These are phyloP conservation scores for Huntiella savannae DNA, from an alignment of 2,329 filamentous ascomycete species.

Conservation along the genomic window DNA sequence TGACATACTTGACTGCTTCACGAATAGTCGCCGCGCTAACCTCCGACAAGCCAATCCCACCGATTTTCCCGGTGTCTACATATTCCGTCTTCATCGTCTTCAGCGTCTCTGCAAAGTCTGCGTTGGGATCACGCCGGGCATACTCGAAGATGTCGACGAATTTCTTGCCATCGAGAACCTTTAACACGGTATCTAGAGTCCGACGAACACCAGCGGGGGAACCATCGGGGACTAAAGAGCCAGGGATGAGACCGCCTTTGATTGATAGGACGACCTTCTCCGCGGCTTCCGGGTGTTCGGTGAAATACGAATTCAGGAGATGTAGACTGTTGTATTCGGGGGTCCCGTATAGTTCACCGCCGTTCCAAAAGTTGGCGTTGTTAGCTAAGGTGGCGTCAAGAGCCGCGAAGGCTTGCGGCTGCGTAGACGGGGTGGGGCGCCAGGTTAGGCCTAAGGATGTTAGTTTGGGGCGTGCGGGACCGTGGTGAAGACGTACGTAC, in stretches of 20 bases:
- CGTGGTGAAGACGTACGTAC: conserved; percentile 21
- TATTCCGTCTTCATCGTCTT: conserved; percentile 27
- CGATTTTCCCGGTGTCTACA: conserved; percentile 31
- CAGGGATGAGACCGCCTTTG: conserved; percentile 33
- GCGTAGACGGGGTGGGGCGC: conserved; percentile 21
- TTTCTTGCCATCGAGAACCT: conserved; percentile 32
- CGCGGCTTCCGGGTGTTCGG: conserved; percentile 43
- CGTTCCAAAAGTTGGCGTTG: conserved; percentile 38
- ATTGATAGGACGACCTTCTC: conserved; percentile 41
- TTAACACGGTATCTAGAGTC: conserved; percentile 38
- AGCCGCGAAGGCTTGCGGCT: conserved; percentile 32
- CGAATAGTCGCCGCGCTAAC: conserved; percentile 29
- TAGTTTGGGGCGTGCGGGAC: background rate
- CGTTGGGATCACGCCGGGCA: conserved; percentile 34
- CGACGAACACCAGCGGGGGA: conserved; percentile 33
- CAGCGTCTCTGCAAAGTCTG: conserved; percentile 26
- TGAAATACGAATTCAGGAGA: conserved; percentile 42
- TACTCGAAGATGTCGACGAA: conserved; percentile 42
- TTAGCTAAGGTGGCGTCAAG: conserved; percentile 32
- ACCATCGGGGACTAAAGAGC: conserved; percentile 25
- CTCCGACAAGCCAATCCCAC: conserved; percentile 33
- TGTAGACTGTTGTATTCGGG: conserved; percentile 38
- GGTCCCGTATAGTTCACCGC: conserved; percentile 44
- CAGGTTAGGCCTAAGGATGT: conserved; percentile 24
- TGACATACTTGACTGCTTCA: conserved; percentile 25